Conservation (phyloP, 1,284 basidiomycete genomes). For the Laetiporus sulphureus region DNA sequence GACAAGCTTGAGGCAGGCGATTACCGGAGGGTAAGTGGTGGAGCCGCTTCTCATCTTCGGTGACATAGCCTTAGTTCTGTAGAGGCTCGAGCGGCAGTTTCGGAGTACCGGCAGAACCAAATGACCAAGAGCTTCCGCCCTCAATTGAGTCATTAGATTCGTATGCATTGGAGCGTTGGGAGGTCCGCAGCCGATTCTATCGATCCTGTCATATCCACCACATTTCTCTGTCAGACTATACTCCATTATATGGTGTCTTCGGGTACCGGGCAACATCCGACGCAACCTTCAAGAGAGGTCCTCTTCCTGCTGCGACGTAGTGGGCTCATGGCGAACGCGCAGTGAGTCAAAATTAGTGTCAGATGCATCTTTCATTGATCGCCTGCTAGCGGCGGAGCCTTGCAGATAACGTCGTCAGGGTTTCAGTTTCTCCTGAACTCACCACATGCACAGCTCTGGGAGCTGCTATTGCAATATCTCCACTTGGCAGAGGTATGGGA, state of each 20-base stretch:
- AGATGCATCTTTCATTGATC: too few relatives aligned
- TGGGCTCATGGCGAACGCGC: constrained; percentile 74
- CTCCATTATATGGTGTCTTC: constrained; percentile 99
- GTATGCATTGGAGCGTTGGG: constrained; percentile 92
- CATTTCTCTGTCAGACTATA: constrained; percentile 61
- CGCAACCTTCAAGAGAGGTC: constrained; percentile 77
- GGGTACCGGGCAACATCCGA: constrained; percentile 59
- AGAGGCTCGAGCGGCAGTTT: constrained; percentile 91
- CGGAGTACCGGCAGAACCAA: constrained; percentile 73
- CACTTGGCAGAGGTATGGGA: constrained; percentile 69
- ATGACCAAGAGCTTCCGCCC: constrained; percentile 48
- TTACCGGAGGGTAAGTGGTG: constrained; percentile 80
- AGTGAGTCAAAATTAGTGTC: constrained; percentile 39
- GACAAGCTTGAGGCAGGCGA: constrained; percentile 74
- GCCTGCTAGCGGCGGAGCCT: constrained; percentile 44
- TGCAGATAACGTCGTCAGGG: constrained; percentile 89
- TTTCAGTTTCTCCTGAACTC: constrained; percentile 97
- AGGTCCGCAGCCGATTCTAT: constrained; percentile 55
- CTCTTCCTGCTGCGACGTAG: constrained; percentile 79
- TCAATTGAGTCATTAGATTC: constrained; percentile 68
- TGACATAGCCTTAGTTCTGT: constrained; percentile 8
- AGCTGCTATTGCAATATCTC: constrained; percentile 87
- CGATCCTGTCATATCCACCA: constrained; percentile 4
- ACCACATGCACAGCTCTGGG: constrained; percentile 98
- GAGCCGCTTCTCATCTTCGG: constrained; percentile 8